A percentile compares a stretch with the other conserved stretches of the same genome.
Conservation (phyloP, 352 stramenopile species). For the Globisporangium takayamanum region DNA sequence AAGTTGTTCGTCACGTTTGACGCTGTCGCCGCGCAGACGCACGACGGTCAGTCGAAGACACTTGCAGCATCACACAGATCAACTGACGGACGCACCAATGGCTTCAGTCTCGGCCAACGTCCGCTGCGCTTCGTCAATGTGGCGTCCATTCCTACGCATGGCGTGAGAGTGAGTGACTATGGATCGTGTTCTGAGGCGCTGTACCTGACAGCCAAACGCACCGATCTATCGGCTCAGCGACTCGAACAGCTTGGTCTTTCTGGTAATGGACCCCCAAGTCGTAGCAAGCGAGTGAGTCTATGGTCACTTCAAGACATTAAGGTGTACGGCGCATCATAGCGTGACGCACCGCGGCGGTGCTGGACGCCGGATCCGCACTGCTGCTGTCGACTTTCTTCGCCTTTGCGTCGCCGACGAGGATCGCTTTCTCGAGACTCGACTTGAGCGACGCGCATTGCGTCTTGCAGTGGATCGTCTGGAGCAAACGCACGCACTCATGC, state of each 20-base stretch:
- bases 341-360: constrained; percentile 5
- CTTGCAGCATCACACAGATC: neutral
- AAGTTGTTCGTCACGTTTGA: constrained; percentile 68
- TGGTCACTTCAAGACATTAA: too few relatives aligned
- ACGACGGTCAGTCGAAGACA: neutral
- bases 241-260: constrained; percentile 42
- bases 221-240: constrained; percentile 37
- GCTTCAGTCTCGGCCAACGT: constrained; percentile 68
- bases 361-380: constrained; percentile 1
- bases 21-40: constrained; percentile 18
- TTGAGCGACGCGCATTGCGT: constrained; percentile 43
- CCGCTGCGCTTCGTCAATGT: constrained; percentile 63
- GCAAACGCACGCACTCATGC: neutral
- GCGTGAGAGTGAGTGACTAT: too few relatives aligned
- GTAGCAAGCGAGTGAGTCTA: neutral
- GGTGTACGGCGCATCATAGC: neutral
- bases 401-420: constrained; percentile 39
- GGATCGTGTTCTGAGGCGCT: too few relatives aligned
- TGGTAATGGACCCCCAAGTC: constrained; percentile 6
- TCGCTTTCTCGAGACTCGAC: constrained; percentile 49
- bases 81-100: constrained; percentile 32
- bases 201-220: constrained; percentile 2
- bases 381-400: constrained; percentile 19
- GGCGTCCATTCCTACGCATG: constrained; percentile 43
- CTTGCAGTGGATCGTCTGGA: constrained; percentile 31